These are phyloP conservation scores for Penicillium concentricum DNA, from an alignment of 2,329 filamentous ascomycete genomes.

Conservation along the genomic window DNA sequence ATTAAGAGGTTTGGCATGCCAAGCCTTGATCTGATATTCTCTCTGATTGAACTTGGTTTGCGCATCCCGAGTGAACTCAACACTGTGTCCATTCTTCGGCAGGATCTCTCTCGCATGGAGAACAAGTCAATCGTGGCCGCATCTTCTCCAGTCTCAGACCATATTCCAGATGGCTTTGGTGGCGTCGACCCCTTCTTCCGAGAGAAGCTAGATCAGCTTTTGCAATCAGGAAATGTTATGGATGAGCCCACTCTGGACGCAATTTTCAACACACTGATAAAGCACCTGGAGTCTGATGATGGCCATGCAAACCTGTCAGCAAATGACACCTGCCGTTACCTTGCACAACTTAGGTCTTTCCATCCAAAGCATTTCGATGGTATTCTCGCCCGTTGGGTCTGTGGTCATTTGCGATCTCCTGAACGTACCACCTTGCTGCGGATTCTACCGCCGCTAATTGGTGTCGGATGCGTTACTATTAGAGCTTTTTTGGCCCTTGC, in stretches of 20 bases:
- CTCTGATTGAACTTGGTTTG: conserved; percentile 46
- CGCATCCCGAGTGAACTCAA: conserved; percentile 41
- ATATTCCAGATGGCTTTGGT: conserved; percentile 43
- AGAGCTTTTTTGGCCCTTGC: conserved; percentile 39
- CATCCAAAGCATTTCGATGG: conserved; percentile 45
- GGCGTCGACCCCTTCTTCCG: conserved; percentile 42
- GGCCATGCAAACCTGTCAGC: conserved; percentile 30
- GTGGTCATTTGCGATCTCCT: conserved; percentile 35
- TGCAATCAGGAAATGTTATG: conserved; percentile 47
- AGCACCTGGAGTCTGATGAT: conserved; percentile 35
- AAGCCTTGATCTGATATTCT: conserved; percentile 43
- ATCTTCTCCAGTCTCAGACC: conserved; percentile 50
- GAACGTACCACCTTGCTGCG: conserved; percentile 32
- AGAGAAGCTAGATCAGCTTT: conserved; percentile 47
- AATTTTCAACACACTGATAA: conserved; percentile 43
- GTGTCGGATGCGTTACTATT: conserved; percentile 47
- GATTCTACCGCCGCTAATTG: conserved; percentile 43
- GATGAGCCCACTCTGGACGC: conserved; percentile 45
- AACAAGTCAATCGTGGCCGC: conserved; percentile 45
- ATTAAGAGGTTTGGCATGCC: conserved; percentile 37
- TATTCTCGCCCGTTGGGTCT: conserved; percentile 46
- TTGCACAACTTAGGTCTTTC: conserved; percentile 46
- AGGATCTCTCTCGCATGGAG: conserved; percentile 45
- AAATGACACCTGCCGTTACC: conserved; percentile 41
- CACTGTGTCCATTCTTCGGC: conserved; percentile 43